These are phyloP conservation scores for Myxozyma melibiosi DNA, from an alignment of 805 yeast genomes.

Conservation along the genomic window DNA sequence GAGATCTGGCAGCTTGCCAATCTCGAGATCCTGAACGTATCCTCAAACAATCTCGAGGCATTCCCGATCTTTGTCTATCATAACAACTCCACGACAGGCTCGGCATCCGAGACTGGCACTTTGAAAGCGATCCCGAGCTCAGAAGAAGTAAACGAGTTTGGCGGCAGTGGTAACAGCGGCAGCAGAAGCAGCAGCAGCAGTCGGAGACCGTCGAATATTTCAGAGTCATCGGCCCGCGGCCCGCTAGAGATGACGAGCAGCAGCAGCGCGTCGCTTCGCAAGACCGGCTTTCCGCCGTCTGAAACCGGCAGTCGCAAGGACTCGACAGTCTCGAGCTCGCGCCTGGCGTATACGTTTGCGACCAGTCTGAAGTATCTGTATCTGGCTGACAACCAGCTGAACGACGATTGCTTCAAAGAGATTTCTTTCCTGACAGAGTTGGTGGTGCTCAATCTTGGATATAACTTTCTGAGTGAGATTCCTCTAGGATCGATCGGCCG, in stretches of 20 bases:
- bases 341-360: conserved; percentile 42
- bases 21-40: conserved; percentile 62
- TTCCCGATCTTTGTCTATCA: conserved; percentile 49
- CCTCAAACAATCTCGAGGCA: conserved; percentile 67
- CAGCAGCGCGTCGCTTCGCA: background rate
- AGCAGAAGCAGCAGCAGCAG: too few relatives aligned
- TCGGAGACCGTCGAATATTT: conserved; percentile 19
- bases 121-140: conserved; percentile 23
- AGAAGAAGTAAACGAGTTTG: conserved; percentile 6
- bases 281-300: background rate
- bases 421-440: conserved; percentile 62
- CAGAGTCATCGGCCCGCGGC: conserved; percentile 18
- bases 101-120: conserved; percentile 1
- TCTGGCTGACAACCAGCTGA: conserved; percentile 80
- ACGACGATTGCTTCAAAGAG: conserved; percentile 72
- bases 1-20: conserved; percentile 66
- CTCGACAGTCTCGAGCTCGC: conserved; percentile 20
- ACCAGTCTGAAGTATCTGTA: conserved; percentile 59
- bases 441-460: conserved; percentile 70
- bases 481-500: conserved; percentile 71
- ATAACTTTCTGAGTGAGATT: conserved; percentile 80
- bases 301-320: conserved; percentile 20
- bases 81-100: conserved; percentile 1
- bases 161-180: background rate
- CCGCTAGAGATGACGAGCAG: conserved; percentile 13